These are phyloP conservation scores for Leccinellum rugosiceps DNA, from an alignment of 768 basidiomycete genomes.

Conservation along the genomic window DNA sequence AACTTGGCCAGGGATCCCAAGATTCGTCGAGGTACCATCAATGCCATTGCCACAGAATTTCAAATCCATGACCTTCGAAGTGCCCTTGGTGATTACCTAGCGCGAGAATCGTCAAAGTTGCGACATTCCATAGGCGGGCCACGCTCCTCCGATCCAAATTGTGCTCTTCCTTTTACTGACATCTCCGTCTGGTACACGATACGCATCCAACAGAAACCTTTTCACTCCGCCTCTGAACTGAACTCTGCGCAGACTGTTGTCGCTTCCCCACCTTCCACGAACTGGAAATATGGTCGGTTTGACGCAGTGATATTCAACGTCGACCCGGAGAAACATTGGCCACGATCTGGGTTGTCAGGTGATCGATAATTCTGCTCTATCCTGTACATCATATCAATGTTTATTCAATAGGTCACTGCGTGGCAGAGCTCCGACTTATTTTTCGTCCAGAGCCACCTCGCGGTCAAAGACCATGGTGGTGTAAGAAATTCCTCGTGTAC, in stretches of 20 bases:
- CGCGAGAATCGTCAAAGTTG: neutral
- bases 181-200: neutral
- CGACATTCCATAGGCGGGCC: neutral
- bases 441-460: neutral
- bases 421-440: neutral
- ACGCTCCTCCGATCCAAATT: neutral
- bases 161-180: neutral
- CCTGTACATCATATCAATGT: no score
- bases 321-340: neutral
- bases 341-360: neutral
- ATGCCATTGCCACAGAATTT: neutral
- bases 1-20: neutral
- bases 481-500: no score
- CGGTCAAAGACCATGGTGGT: neutral
- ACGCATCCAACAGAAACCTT: neutral
- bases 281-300: neutral
- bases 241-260: neutral
- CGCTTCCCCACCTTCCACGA: neutral
- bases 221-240: no score
- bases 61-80: no score
- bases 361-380: no score
- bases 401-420: neutral
- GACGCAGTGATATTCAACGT: neutral
- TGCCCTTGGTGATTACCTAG: neutral
- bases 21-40: neutral